Evolutionary conservation across 2,329 filamentous ascomycete species (phyloP), one percentile per base, ranked within the genome.

Genomic region (Huntiella bhutanensis): DNA sequence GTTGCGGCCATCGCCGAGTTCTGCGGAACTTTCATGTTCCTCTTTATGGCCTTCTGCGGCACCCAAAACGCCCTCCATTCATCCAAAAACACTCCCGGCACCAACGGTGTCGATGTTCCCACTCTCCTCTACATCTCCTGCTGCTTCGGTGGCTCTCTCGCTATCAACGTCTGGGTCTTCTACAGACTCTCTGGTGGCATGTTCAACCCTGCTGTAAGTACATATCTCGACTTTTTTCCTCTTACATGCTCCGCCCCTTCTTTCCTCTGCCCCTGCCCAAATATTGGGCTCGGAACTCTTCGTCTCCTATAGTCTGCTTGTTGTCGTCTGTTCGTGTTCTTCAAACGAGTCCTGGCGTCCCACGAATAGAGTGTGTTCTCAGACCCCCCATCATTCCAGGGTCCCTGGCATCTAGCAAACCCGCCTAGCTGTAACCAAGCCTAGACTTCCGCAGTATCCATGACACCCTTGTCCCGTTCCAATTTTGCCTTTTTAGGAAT

Each of bases 161-260:
- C 66, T 1, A 64, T 70, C 47, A 73, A 69, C 46, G 70, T 71
- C 6, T 75, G 69, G 69, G 62, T 70, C 17, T 75, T 74, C 54
- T 75, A 65, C 53, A 64, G 71, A 38, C 62, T 75, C 16, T 69
- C 64, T 2, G 67, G 67, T 33, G 67, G 67, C 41, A 62, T 69
- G 56, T 70, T 70, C 50, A 70, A 70, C 52, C 67, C 67, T 11
- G 67, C 63, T 37, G 67, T 69, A 57, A 58, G 63, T 59, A 5
- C 13, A 28, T 37, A 33, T 22, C 7, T 13, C 16, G 6, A 16
- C 5, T 28, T 32, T 16, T 13, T 33, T 35, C 5, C 17, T 19
- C 17, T 5, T 19, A 19, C 17, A 19, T 12, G 13, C 15, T 41
- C 17, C 28, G 22, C 22, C 22, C 32, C 15, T 32, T 40, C 42